Evolutionary conservation across 2,329 filamentous ascomycete species (phyloP).

Genomic region (Aureobasidium musti): DNA sequence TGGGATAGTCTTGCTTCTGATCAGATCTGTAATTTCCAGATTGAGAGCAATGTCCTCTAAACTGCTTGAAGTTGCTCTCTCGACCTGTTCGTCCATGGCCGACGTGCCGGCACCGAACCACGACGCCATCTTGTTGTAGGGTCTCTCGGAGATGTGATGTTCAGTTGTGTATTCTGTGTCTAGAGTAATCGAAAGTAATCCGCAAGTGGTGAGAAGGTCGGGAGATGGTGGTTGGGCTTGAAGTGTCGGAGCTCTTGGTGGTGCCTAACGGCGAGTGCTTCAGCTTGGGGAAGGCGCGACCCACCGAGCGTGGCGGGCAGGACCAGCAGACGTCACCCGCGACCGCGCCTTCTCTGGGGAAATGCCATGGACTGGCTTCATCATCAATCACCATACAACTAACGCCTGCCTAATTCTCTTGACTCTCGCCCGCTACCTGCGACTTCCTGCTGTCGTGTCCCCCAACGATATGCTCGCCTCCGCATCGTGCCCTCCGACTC

Average conservation of each 20-base stretch:
- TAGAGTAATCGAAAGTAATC: not conserved
- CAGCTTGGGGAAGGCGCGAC: slow-evolving; percentile 16
- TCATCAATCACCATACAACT: not conserved
- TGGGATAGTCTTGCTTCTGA: slow-evolving; percentile 94
- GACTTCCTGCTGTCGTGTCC: not conserved
- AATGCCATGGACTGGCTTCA: slow-evolving; percentile 7
- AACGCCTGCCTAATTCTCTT: not conserved
- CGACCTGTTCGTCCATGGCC: slow-evolving; percentile 95
- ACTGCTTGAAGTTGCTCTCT: slow-evolving; percentile 90
- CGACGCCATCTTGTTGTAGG: slow-evolving; percentile 72
- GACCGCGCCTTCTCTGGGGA: slow-evolving; percentile 19
- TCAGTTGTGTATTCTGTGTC: not conserved
- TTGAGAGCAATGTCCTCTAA: slow-evolving; percentile 98
- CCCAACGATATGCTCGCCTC: slow-evolving; percentile 9
- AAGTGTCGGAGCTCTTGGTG: slow-evolving; percentile 8
- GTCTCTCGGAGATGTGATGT: not conserved
- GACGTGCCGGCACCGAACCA: slow-evolving; percentile 92
- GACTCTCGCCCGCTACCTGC: not conserved
- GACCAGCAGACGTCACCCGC: not conserved
- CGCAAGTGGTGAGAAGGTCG: not conserved
- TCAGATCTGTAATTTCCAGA: slow-evolving; percentile 96
- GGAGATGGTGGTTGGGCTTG: not conserved
- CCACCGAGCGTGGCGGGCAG: slow-evolving; percentile 8
- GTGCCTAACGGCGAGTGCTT: slow-evolving; percentile 20
- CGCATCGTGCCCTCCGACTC: not conserved